Evolutionary conservation across 176 grass and related monocot species (phyloP).

Genomic region (Rhipidocladum racemiflorum): DNA sequence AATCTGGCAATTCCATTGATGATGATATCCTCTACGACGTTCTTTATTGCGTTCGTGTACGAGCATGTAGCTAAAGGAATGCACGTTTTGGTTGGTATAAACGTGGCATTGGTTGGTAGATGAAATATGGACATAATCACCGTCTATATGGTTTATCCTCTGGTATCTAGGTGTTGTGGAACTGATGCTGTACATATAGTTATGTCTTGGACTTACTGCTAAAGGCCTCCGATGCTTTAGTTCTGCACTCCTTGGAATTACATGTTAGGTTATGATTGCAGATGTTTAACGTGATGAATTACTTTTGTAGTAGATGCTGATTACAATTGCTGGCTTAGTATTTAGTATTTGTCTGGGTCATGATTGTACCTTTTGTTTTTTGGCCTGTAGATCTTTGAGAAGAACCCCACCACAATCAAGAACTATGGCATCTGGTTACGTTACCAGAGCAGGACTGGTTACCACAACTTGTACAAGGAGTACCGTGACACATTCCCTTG

Average conservation of each 20-base stretch:
- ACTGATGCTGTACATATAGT: background rate
- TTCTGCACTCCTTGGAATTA: background rate
- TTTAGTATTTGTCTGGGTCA: background rate
- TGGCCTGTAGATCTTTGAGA: slow-evolving; percentile 63
- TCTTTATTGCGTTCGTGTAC: background rate
- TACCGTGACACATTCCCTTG: slow-evolving; percentile 77
- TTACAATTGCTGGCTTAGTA: background rate
- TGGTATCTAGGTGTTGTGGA: background rate
- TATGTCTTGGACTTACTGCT: background rate
- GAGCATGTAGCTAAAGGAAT: background rate
- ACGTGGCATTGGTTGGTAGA: background rate
- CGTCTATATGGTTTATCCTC: background rate
- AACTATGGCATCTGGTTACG: slow-evolving; percentile 90
- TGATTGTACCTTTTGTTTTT: background rate
- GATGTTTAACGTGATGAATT: background rate
- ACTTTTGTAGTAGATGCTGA: background rate
- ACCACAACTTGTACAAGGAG: slow-evolving; percentile 99
- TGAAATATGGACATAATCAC: background rate
- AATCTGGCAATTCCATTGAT: background rate
- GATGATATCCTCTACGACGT: background rate
- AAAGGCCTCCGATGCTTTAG: background rate
- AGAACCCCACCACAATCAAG: slow-evolving; percentile 83
- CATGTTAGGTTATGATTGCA: background rate
- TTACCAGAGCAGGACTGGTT: slow-evolving; percentile 89
- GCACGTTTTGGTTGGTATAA: background rate